phyloP scores from a whole-genome alignment of 768 basidiomycete genomes.

The Termitomyces sp. region DNA sequence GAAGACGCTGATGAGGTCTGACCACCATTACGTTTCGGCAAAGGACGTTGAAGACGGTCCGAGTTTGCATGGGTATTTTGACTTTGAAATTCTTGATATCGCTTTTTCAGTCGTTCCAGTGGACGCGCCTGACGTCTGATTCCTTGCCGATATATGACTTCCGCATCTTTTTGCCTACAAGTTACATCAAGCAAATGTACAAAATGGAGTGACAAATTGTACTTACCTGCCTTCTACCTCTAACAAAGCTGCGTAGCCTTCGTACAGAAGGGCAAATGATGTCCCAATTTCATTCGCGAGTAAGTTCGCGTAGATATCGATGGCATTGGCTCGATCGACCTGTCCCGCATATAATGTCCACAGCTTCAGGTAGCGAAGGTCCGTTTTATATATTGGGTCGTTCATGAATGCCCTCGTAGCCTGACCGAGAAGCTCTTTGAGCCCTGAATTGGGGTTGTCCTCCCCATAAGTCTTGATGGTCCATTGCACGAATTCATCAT shows the following conservation, averaged over 20 bases:
- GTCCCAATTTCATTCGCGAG: conserved; percentile 73
- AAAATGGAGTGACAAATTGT: background rate
- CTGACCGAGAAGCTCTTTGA: conserved; percentile 80
- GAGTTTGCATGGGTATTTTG: conserved; percentile 27
- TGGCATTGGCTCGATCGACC: conserved; percentile 65
- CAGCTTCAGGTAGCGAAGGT: conserved; percentile 86
- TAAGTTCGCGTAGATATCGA: conserved; percentile 72
- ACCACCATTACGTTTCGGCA: conserved; percentile 18
- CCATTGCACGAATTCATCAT: conserved; percentile 88
- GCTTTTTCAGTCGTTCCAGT: conserved; percentile 75
- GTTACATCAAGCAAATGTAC: background rate
- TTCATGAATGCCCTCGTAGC: conserved; percentile 77
- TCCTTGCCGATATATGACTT: conserved; percentile 76
- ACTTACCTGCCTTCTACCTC: conserved; percentile 72
- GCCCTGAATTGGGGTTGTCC: conserved; percentile 63
- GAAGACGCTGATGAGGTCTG: conserved; percentile 27
- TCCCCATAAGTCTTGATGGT: conserved; percentile 78
- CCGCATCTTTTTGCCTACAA: conserved; percentile 70
- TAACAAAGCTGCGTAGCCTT: conserved; percentile 82
- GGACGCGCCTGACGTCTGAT: conserved; percentile 82
- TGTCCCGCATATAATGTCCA: conserved; percentile 88
- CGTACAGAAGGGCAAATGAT: conserved; percentile 77
- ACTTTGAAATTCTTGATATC: conserved; percentile 76
- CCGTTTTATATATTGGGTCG: conserved; percentile 82
- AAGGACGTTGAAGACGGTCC: conserved; percentile 23